Evolutionary conservation across 2,329 filamentous ascomycete genomes (phyloP), one percentile per base, ranked within the genome.

Genomic region (Aspergillus quadricinctus): DNA sequence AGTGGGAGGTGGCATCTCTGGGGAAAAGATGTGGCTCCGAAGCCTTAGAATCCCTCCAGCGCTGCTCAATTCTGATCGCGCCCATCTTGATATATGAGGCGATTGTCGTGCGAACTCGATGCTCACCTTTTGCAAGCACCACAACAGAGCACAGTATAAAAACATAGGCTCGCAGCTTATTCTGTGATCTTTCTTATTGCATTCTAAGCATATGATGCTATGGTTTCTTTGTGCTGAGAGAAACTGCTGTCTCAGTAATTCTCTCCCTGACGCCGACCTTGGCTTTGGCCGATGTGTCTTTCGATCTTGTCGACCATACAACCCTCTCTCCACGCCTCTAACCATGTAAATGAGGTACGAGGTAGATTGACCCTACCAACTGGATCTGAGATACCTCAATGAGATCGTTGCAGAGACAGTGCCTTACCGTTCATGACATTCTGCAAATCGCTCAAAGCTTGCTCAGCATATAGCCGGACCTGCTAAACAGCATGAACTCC

Each of bases 1-100:
- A 28, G 17, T 17, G 10, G 19, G 28, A 23, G 19, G 31, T 35
- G 31, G 23, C 17, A n/a, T 35, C 31, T 27, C 48, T 43, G n/a
- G 48, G 10, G 31, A 45, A 37, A 37, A 25, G 28, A 23, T 14
- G 52, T 43, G 51, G 29, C 14, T 29, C 48, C 21, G 27, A 43
- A 27, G 21, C 28, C 25, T 43, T 27, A 43, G 11, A 35, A 28
- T 37, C 19, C 37, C 10, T 37, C 17, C 21, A 45, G 25, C 49
- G 53, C 45, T 40, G 41, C 35, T 51, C 49, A 23, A 48, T 31
- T 31, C 48, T 49, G 46, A 21, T 50, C 52, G 49, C 28, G 52
- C 45, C 53, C 37, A 27, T 40, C 19, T 35, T 49, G 52, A n/a
- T 46, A 57, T 50, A 50, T 52, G 59, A 59, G 51, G 59, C 57